These are phyloP conservation scores for Paraconiothyrium brasiliense DNA, from an alignment of 2,329 filamentous ascomycete species.

Conservation along the genomic window DNA sequence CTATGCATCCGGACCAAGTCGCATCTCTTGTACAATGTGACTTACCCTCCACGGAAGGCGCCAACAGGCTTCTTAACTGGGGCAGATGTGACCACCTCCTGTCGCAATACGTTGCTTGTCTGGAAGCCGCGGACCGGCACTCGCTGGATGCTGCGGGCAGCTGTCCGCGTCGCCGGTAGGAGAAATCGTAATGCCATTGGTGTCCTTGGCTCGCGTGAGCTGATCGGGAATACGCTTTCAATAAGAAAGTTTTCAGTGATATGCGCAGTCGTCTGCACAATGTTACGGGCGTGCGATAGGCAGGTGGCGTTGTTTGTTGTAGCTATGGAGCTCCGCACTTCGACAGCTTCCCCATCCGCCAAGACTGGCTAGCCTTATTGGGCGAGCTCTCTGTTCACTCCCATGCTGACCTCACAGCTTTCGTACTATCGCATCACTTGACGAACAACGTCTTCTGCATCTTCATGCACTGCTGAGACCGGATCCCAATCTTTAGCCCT, in stretches of 20 bases:
- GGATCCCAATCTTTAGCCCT: background rate
- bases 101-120: slow-evolving; percentile 46
- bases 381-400: background rate
- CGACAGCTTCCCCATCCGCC: background rate
- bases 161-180: slow-evolving; percentile 50
- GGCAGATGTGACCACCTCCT: slow-evolving; percentile 48
- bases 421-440: background rate
- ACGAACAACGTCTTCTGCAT: too few species aligned
- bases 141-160: slow-evolving; percentile 27
- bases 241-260: background rate
- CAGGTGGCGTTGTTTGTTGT: slow-evolving; percentile 20
- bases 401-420: background rate
- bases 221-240: background rate
- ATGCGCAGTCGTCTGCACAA: background rate
- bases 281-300: background rate
- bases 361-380: slow-evolving; percentile 9
- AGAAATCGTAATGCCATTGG: slow-evolving; percentile 58
- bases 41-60: slow-evolving; percentile 77
- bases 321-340: slow-evolving; percentile 11
- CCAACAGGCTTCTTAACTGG: slow-evolving; percentile 72
- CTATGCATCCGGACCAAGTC: background rate
- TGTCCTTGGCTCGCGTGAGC: slow-evolving; percentile 24
- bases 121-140: slow-evolving; percentile 50
- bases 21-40: slow-evolving; percentile 23
- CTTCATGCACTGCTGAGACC: background rate